Evolutionary conservation across 2,329 filamentous ascomycete genomes (phyloP), one percentile per base, ranked within the genome.

Genomic region (Immersiporthe knoxdaviesiana): DNA sequence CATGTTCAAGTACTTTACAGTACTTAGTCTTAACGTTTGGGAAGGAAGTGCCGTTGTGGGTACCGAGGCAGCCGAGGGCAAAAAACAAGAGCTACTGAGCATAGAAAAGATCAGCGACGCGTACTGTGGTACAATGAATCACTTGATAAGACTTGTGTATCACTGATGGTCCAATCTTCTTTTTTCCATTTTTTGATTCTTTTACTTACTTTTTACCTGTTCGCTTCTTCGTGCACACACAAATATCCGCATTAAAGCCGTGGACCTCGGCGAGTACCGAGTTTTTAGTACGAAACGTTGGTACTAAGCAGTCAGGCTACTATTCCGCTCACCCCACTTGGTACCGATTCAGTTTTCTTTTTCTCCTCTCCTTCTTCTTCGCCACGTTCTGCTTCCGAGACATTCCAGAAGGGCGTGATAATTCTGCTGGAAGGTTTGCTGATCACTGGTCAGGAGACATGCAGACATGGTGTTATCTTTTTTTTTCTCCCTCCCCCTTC

Each of bases 1-100:
- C 59, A 44, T 12, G 24, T 44, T 62, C 59, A 62, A 62, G 59
- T 62, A n/a, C n/a, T n/a, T n/a, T n/a, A n/a, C n/a, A n/a, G n/a
- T n/a, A n/a, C n/a, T n/a, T n/a, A 62, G 37, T 44, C 30, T 59
- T 16, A 32, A 37, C 56, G 56, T 32, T 59, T 37, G 56, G 30
- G n/a, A 6, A 4, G 6, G 21, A 59, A 59, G 12, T 59, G 30
- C 59, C 59, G 35, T n/a, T 24, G 59, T 62, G 44, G 44, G 18
- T n/a, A 37, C 10, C 2, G 27, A 5, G 41, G 5, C 6, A 12
- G 14, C 35, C 35, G 35, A 30, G 32, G 16, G 16, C 18, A 60
- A 60, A 16, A 21, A 47, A 61, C 41, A 3, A 41, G 32, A 61
- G n/a, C 27, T 37, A 27, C 16, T 37, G 21, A 61, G 32, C 30